phyloP scores from a whole-genome alignment of 495 filamentous ascomycete genomes.

The Penicillium mononematosum region DNA sequence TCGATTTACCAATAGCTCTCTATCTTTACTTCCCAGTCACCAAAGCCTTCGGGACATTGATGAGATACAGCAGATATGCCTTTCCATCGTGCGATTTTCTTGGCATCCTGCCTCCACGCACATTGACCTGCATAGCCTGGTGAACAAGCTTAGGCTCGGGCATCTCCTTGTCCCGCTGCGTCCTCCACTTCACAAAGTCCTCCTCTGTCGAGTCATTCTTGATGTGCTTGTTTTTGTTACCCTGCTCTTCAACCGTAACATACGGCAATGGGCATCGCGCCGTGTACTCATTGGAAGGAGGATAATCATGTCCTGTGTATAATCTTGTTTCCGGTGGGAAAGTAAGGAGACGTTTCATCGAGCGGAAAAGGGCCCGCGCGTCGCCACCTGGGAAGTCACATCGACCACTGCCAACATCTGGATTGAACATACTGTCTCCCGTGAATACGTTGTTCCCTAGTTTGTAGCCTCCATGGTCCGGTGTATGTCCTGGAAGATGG shows the following conservation, averaged over 20 bases:
- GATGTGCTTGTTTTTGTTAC: constrained; percentile 49
- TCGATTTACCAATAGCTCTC: too few species aligned
- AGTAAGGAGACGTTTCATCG: constrained; percentile 42
- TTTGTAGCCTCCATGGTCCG: constrained; percentile 56
- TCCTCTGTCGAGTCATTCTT: constrained; percentile 37
- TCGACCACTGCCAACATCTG: constrained; percentile 53
- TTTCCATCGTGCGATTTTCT: constrained; percentile 15
- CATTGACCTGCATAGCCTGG: constrained; percentile 54
- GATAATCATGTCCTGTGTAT: constrained; percentile 50
- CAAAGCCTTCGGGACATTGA: constrained; percentile 8
- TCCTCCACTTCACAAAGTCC: constrained; percentile 47
- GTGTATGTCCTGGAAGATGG: constrained; percentile 56
- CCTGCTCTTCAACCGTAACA: constrained; percentile 49
- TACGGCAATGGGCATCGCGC: constrained; percentile 30
- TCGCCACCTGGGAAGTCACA: constrained; percentile 56
- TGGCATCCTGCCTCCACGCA: constrained; percentile 48
- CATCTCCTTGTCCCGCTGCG: constrained; percentile 40
- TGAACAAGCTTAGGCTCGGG: constrained; percentile 48
- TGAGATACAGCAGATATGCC: constrained; percentile 12
- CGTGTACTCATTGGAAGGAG: constrained; percentile 21
- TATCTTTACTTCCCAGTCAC: constrained; percentile 1
- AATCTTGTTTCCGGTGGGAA: constrained; percentile 40
- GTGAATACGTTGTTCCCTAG: constrained; percentile 55
- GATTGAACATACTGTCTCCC: constrained; percentile 55
- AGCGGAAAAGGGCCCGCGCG: constrained; percentile 39